A percentile compares a stretch with the other conserved stretches of the same genome.
Evolutionary conservation across 805 yeast species (phyloP).

Genomic region (Myxozyma melibiosi): DNA sequence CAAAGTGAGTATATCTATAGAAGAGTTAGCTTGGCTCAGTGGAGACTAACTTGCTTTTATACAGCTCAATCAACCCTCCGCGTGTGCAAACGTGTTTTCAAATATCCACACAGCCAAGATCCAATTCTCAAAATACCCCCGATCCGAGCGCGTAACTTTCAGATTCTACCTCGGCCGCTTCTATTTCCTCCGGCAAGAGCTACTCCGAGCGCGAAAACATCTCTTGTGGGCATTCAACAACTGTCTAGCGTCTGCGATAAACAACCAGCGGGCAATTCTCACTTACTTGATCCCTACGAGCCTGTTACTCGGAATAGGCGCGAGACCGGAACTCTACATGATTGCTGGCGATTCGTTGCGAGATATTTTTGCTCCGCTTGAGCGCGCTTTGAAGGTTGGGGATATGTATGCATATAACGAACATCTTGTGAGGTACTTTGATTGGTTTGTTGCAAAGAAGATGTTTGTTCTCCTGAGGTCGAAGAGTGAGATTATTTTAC

Average conservation of each 20-base stretch:
- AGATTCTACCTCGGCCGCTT: conserved; percentile 60
- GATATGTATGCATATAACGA: conserved; percentile 45
- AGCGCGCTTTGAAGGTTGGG: conserved; percentile 48
- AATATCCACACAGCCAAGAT: conserved; percentile 56
- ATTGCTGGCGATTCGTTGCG: conserved; percentile 36
- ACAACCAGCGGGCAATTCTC: conserved; percentile 50
- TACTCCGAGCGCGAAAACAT: conserved; percentile 56
- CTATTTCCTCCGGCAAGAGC: conserved; percentile 55
- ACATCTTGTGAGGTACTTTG: conserved; percentile 39
- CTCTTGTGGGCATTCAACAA: conserved; percentile 56
- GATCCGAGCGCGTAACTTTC: conserved; percentile 56
- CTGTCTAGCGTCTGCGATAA: conserved; percentile 39
- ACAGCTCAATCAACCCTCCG: conserved; percentile 37
- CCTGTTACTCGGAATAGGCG: conserved; percentile 57
- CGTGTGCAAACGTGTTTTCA: conserved; percentile 53
- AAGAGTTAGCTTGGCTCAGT: conserved; percentile 1
- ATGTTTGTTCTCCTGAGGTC: conserved; percentile 37
- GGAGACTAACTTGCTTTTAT: conserved; percentile 44
- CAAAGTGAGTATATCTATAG: conserved; percentile 37
- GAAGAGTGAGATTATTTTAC: conserved; percentile 39
- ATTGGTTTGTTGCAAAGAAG: conserved; percentile 36
- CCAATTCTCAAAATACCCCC: conserved; percentile 46
- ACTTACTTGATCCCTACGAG: conserved; percentile 56
- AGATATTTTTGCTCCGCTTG: conserved; percentile 47
- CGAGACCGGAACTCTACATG: conserved; percentile 39